These are phyloP conservation scores for Alternaria burnsii DNA, from an alignment of 2,329 filamentous ascomycete genomes.

Conservation along the genomic window DNA sequence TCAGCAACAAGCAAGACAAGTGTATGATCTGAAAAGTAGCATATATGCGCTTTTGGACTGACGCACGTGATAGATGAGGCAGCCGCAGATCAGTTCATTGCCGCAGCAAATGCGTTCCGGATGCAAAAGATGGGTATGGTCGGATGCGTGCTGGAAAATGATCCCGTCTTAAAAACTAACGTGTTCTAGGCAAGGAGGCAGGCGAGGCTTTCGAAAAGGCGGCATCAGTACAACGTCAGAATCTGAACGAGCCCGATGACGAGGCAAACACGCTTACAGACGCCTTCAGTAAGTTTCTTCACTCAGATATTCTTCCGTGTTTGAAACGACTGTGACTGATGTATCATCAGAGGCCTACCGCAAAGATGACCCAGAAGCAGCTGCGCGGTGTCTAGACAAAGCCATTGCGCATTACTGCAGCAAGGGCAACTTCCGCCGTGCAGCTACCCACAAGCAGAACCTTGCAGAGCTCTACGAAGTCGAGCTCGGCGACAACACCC, in stretches of 20 bases:
- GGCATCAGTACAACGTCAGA: constrained; percentile 78
- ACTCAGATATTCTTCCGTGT: neutral
- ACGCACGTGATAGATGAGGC: constrained; percentile 66
- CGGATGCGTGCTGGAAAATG: neutral
- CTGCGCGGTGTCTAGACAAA: constrained; percentile 78
- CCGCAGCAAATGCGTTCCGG: constrained; percentile 91
- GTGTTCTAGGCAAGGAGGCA: constrained; percentile 76
- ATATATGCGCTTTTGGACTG: constrained; percentile 12
- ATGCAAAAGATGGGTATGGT: constrained; percentile 81
- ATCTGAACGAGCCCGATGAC: constrained; percentile 91
- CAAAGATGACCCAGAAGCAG: constrained; percentile 83
- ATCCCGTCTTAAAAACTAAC: constrained; percentile 13
- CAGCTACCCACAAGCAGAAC: constrained; percentile 89
- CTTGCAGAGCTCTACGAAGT: constrained; percentile 86
- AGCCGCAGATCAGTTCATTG: constrained; percentile 85
- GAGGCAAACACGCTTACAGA: constrained; percentile 88
- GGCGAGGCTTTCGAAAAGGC: constrained; percentile 86
- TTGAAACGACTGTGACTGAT: constrained; percentile 17
- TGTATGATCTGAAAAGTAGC: constrained; percentile 49
- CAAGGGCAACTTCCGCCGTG: constrained; percentile 89
- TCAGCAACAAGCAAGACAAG: constrained; percentile 86
- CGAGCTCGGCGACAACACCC: constrained; percentile 79
- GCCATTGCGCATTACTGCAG: constrained; percentile 86
- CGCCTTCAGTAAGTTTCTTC: constrained; percentile 71
- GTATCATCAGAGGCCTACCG: constrained; percentile 73